Conservation (phyloP, 441 rosid species). For the Viola pubescens region DNA sequence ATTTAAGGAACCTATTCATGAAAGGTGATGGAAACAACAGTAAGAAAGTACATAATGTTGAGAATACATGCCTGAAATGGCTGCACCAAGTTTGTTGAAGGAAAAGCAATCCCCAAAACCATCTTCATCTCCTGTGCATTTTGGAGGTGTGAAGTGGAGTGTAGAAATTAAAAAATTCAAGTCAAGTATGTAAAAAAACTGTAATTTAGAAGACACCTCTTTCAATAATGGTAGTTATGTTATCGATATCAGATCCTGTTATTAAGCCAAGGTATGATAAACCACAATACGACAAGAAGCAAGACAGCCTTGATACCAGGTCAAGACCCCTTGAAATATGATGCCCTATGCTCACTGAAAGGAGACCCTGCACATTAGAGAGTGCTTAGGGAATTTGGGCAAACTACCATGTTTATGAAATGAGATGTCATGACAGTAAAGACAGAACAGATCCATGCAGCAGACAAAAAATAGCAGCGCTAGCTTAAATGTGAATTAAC, state of each 20-base stretch:
- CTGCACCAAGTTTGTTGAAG: slow-evolving; percentile 61
- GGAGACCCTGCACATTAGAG: slow-evolving; percentile 44
- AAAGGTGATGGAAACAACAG: no score
- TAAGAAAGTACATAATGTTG: not conserved
- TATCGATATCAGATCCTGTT: slow-evolving; percentile 51
- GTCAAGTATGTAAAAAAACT: not conserved
- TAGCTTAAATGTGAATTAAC: not conserved
- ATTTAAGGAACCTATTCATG: no score
- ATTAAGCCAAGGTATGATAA: slow-evolving; percentile 60
- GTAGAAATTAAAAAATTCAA: slow-evolving; percentile 6
- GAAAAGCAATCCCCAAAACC: slow-evolving; percentile 32
- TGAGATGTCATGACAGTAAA: slow-evolving; percentile 1
- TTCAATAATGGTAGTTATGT: slow-evolving; percentile 25
- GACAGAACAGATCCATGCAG: not conserved
- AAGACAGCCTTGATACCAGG: slow-evolving; percentile 37
- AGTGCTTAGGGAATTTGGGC: slow-evolving; percentile 6
- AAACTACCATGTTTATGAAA: not conserved
- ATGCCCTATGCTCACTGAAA: slow-evolving; percentile 44
- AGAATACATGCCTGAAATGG: slow-evolving; percentile 51
- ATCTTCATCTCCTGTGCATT: slow-evolving; percentile 45
- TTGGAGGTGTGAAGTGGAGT: slow-evolving; percentile 11
- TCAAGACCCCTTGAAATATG: slow-evolving; percentile 31
- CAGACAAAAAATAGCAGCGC: slow-evolving; percentile 8
- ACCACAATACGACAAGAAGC: slow-evolving; percentile 43
- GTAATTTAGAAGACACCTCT: slow-evolving; percentile 33